Evolutionary conservation across 768 basidiomycete species (phyloP), one percentile per base, ranked within the genome.

Genomic region (Xerocomellus dryophilus): DNA sequence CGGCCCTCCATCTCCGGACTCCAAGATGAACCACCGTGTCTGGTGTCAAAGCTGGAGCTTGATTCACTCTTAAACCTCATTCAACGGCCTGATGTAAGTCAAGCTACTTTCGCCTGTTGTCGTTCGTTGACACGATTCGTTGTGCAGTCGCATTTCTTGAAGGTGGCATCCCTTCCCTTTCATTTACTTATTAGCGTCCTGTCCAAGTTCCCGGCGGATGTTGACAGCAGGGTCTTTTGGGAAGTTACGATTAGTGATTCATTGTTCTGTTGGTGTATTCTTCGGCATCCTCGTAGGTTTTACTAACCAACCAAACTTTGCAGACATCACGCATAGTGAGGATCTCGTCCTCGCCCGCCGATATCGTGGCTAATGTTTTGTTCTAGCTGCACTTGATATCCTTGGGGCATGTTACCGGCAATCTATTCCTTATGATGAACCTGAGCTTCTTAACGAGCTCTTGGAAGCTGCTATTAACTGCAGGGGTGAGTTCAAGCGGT

Each of bases 151-250:
- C 91, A 90, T 66, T 93, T 93, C 75, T 74, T 93, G 61, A 93
- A 93, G 73, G 88, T 88, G 25, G 85, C 90, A 3, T 85, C 81
- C 3, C 76, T 93, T 41, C 91, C 91, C 0, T 92, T 88, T 75
- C 82, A 91, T 66, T 82, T 80, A n/a, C 76, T 93, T 42, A 77
- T 84, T 55, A 86, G 86, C 55, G 77, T 90, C 49, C 65, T 93
- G 55, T 80, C 79, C 60, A 93, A 91, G 71, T 90, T 92, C 71
- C 91, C 90, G 1, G 72, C 78, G 23, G 88, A 91, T 59, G 74
- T 81, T 21, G 88, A 91, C 57, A 87, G 87, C 55, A 78, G 84
- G 21, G 83, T 88, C 4, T 90, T 89, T 63, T 90, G 88, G 86
- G 81, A 82, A 42, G 72, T 75, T 35, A 68, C 69, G 25, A 69